These are phyloP conservation scores for Xylaria longipes DNA, from an alignment of 495 filamentous ascomycete genomes.

Conservation along the genomic window DNA sequence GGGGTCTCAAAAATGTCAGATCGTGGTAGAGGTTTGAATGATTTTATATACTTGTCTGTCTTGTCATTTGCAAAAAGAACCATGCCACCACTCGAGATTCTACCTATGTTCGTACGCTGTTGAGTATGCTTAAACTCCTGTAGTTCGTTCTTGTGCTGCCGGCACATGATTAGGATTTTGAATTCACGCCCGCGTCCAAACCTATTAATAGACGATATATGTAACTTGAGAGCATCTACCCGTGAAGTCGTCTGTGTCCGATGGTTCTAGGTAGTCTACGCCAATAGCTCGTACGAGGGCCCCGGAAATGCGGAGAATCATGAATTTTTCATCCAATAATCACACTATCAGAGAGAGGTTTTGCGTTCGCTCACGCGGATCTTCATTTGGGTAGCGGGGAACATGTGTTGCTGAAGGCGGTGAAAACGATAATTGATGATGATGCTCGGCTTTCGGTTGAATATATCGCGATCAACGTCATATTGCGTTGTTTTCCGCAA, in stretches of 20 bases:
- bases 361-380: neutral
- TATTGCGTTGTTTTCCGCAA: neutral
- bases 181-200: neutral
- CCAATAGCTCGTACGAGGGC: neutral
- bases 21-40: neutral
- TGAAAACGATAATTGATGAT: neutral
- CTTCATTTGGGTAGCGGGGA: neutral
- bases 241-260: neutral
- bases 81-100: neutral
- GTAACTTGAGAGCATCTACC: neutral
- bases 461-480: neutral
- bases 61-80: neutral
- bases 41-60: neutral
- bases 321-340: neutral
- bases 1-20: neutral
- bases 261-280: neutral
- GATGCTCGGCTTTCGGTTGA: constrained; percentile 16
- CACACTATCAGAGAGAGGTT: neutral
- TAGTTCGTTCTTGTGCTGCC: neutral
- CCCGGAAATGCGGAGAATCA: constrained; percentile 13
- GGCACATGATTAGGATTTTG: neutral
- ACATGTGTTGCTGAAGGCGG: neutral
- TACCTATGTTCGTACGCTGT: neutral
- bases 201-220: neutral
- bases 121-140: neutral